These are phyloP conservation scores for Solanum sitiens DNA, from an alignment of 257 asterid genomes.

Conservation along the genomic window DNA sequence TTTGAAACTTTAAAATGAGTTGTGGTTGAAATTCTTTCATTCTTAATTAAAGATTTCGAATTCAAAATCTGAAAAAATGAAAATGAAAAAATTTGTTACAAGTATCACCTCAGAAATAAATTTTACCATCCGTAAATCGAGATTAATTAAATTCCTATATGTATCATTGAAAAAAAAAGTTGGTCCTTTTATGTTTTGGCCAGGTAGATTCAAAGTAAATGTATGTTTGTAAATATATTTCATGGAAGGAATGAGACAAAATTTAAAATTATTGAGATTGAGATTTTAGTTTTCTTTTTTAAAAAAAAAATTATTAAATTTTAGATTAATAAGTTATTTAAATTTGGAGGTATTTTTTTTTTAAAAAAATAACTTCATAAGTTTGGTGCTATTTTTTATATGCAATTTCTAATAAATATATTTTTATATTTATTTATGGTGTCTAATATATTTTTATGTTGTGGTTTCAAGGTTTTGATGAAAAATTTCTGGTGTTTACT, in stretches of 20 bases:
- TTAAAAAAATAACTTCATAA: too few species aligned
- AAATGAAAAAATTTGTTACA: neutral
- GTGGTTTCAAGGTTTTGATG: neutral
- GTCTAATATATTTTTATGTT: neutral
- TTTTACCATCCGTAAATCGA: neutral
- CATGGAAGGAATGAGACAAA: neutral
- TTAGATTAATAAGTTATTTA: neutral
- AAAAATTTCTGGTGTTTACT: neutral
- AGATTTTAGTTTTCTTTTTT: neutral
- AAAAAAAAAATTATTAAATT: neutral
- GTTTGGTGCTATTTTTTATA: neutral
- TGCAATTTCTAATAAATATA: neutral
- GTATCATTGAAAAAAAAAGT: neutral
- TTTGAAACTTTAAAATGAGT: too few species aligned
- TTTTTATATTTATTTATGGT: neutral
- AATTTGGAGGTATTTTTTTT: neutral
- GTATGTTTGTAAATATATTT: neutral
- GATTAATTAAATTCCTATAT: neutral
- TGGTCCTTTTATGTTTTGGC: neutral
- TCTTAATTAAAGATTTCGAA: neutral
- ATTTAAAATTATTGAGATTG: neutral
- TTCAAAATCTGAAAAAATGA: rapidly evolving
- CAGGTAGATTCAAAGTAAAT: neutral
- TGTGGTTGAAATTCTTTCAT: too few species aligned
- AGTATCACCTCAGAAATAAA: neutral